phyloP scores from a whole-genome alignment of 208 protist species.

The Wallacemonas collosoma region DNA sequence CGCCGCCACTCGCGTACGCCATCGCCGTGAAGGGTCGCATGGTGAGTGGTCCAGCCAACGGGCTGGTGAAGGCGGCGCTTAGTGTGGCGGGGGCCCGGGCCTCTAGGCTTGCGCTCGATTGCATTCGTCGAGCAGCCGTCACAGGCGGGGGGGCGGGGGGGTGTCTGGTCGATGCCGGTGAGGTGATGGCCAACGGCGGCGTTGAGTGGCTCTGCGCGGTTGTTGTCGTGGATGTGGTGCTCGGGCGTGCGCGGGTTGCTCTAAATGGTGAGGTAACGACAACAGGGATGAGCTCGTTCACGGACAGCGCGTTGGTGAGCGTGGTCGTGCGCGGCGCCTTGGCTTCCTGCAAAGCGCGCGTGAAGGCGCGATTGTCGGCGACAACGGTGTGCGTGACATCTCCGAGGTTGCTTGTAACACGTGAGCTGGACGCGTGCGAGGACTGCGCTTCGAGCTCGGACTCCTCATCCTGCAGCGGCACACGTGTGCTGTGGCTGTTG shows the following conservation, averaged over 20 bases:
- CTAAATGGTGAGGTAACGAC: background rate
- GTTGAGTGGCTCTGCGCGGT: background rate
- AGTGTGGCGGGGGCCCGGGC: background rate
- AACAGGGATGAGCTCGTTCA: slow-evolving; percentile 1
- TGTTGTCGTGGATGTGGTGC: background rate
- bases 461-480: background rate
- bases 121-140: background rate
- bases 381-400: background rate
- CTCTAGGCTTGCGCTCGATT: too few relatives aligned
- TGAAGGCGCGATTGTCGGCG: slow-evolving; percentile 8
- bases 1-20: background rate
- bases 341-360: background rate
- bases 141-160: background rate
- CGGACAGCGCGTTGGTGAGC: background rate
- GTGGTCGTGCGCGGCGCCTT: background rate
- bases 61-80: background rate
- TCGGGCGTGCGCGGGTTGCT: background rate
- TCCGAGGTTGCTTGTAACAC: background rate
- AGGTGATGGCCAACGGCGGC: too few relatives aligned
- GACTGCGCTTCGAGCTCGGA: slow-evolving; percentile 7
- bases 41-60: background rate
- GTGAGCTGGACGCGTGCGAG: background rate
- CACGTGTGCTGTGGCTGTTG: slow-evolving; percentile 9
- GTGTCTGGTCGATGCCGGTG: background rate
- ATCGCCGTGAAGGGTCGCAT: slow-evolving; percentile 1